Evolutionary conservation across 1,139 yeast genomes (phyloP).

Genomic region (Pichia sorboxylosa): DNA sequence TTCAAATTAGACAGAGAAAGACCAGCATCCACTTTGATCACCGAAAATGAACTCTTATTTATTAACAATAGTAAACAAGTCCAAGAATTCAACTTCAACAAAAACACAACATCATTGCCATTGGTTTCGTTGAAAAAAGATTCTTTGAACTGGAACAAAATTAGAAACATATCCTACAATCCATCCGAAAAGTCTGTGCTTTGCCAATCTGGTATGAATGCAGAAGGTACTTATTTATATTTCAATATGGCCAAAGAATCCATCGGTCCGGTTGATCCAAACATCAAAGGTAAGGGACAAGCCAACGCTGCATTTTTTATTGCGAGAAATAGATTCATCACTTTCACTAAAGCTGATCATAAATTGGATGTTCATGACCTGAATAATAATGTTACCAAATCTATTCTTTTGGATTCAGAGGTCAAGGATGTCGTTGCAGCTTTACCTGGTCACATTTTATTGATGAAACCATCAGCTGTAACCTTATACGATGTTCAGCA

Average conservation of each 20-base stretch:
- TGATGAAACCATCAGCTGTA: slow-evolving; percentile 63
- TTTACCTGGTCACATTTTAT: slow-evolving; percentile 74
- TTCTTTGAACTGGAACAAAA: slow-evolving; percentile 78
- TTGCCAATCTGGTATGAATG: slow-evolving; percentile 67
- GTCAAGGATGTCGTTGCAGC: slow-evolving; percentile 67
- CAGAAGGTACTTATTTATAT: slow-evolving; percentile 56
- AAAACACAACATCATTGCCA: slow-evolving; percentile 52
- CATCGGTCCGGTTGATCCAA: slow-evolving; percentile 87
- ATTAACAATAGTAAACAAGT: slow-evolving; percentile 82
- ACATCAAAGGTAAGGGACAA: slow-evolving; percentile 64
- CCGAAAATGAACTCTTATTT: slow-evolving; percentile 56
- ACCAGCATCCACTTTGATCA: slow-evolving; percentile 58
- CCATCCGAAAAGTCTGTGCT: slow-evolving; percentile 84
- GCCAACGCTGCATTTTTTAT: slow-evolving; percentile 84
- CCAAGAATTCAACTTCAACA: slow-evolving; percentile 60
- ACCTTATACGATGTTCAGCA: slow-evolving; percentile 89
- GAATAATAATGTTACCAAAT: slow-evolving; percentile 68
- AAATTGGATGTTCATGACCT: slow-evolving; percentile 74
- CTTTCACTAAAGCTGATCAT: slow-evolving; percentile 53
- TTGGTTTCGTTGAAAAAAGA: slow-evolving; percentile 73
- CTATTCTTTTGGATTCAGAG: slow-evolving; percentile 61
- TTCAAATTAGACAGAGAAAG: slow-evolving; percentile 96
- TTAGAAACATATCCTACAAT: slow-evolving; percentile 78
- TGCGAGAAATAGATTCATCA: slow-evolving; percentile 88
- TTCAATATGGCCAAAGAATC: slow-evolving; percentile 75